phyloP scores from a whole-genome alignment of 179 eudicot species.

The Silene noctiflora region DNA sequence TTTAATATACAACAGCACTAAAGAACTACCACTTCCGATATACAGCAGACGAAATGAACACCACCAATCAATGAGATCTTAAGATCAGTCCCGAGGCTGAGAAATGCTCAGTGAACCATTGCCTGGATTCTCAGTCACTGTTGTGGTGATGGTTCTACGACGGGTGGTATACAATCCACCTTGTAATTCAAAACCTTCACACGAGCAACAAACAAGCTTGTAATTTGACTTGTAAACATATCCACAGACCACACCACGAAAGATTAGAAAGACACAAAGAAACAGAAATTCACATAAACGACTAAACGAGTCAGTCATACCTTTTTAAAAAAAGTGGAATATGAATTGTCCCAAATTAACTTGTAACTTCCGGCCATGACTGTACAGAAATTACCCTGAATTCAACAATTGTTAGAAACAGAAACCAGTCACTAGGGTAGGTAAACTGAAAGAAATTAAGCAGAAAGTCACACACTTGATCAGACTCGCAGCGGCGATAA shows the following conservation, averaged over 20 bases:
- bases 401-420: constrained; percentile 11
- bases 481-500: constrained; percentile 79
- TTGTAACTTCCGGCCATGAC: constrained; percentile 77
- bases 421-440: constrained; percentile 5
- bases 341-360: constrained; percentile 95
- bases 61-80: too few species aligned
- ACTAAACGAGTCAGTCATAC: constrained; percentile 26
- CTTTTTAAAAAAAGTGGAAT: constrained; percentile 86
- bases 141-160: constrained; percentile 43
- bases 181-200: constrained; percentile 69
- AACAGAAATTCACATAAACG: background rate
- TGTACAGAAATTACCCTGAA: constrained; percentile 93
- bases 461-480: constrained; percentile 60
- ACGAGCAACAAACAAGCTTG: background rate
- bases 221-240: background rate
- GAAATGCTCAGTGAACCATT: background rate
- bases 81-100: background rate
- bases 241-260: background rate
- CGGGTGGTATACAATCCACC: constrained; percentile 92
- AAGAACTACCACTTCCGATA: constrained; percentile 4
- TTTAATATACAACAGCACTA: constrained; percentile 24
- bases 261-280: background rate
- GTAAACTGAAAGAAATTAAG: constrained; percentile 2
- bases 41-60: constrained; percentile 14
- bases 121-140: constrained; percentile 19